These are phyloP conservation scores for Berberis thunbergii DNA, from an alignment of 164 flowering plant species.

Conservation along the genomic window DNA sequence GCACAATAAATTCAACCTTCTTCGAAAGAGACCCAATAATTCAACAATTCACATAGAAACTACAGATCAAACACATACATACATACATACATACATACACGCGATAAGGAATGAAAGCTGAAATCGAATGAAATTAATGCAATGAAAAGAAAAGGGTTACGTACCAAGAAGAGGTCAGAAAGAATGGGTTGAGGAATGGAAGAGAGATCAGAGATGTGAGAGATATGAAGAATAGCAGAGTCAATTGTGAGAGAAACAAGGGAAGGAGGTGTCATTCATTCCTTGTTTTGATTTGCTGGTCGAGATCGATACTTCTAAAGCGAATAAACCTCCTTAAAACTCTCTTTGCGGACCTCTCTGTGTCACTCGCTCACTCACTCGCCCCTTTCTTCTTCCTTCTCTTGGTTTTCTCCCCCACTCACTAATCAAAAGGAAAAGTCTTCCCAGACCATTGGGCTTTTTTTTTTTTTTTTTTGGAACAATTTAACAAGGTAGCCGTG, in stretches of 20 bases:
- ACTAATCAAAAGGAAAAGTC: too few species aligned
- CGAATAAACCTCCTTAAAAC: not conserved
- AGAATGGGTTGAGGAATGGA: slow-evolving; percentile 63
- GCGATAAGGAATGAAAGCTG: too few species aligned
- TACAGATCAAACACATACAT: too few species aligned
- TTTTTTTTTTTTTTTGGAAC: too few species aligned
- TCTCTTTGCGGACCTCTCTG: slow-evolving; percentile 3
- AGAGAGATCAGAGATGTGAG: slow-evolving; percentile 62
- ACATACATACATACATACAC: too few species aligned
- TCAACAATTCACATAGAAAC: too few species aligned
- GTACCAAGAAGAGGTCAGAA: slow-evolving; percentile 54
- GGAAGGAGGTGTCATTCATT: slow-evolving; percentile 37
- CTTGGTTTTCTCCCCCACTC: not conserved
- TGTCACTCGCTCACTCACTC: not conserved
- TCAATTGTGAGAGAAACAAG: slow-evolving; percentile 61
- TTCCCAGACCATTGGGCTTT: too few species aligned
- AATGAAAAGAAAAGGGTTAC: slow-evolving; percentile 11
- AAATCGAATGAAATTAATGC: too few species aligned
- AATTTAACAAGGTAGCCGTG: too few species aligned
- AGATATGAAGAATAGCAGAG: slow-evolving; percentile 42
- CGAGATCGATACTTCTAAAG: not conserved
- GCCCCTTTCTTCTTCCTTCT: not conserved
- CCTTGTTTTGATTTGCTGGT: not conserved
- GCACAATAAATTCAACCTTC: too few species aligned
- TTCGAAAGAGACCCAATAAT: too few species aligned